phyloP scores from a whole-genome alignment of 148 eudicot genomes.

The Euryodendron excelsum region DNA sequence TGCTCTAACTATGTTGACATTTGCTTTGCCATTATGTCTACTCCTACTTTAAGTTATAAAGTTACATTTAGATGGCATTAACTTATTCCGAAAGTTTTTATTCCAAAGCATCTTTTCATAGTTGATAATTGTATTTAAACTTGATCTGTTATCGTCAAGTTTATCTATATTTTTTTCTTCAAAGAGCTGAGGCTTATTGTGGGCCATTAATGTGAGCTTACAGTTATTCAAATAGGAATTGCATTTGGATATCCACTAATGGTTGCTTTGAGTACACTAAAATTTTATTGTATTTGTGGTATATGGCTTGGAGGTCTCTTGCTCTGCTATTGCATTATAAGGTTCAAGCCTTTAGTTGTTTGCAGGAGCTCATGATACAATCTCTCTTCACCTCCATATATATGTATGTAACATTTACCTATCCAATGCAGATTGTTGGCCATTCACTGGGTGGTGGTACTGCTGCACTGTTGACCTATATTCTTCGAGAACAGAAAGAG shows the following conservation, averaged over 20 bases:
- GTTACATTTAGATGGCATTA: not conserved
- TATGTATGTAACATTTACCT: not conserved
- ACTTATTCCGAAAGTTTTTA: not conserved
- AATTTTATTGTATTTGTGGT: not conserved
- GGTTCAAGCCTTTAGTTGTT: not conserved
- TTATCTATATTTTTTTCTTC: too few relatives aligned
- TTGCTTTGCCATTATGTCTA: not conserved
- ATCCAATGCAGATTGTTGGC: slow-evolving; percentile 66
- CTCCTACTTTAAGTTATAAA: not conserved
- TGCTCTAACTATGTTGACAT: not conserved
- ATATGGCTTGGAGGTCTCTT: not conserved
- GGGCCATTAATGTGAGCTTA: not conserved
- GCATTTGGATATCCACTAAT: not conserved
- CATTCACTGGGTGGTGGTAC: slow-evolving; percentile 99
- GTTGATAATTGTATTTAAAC: too few relatives aligned
- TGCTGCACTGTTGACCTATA: slow-evolving; percentile 90
- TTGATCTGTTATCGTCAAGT: too few relatives aligned
- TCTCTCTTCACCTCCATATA: not conserved
- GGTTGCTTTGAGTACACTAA: not conserved
- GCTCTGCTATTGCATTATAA: not conserved
- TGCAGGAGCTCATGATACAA: not conserved
- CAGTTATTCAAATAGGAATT: not conserved
- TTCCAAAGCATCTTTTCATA: not conserved
- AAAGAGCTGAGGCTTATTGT: not conserved
- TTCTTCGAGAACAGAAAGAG: slow-evolving; percentile 84